Percentiles rank a stretch among this genome's conserved stretches.
Evolutionary conservation across 2,329 filamentous ascomycete genomes (phyloP).

Genomic region (Aspergillus piperis): DNA sequence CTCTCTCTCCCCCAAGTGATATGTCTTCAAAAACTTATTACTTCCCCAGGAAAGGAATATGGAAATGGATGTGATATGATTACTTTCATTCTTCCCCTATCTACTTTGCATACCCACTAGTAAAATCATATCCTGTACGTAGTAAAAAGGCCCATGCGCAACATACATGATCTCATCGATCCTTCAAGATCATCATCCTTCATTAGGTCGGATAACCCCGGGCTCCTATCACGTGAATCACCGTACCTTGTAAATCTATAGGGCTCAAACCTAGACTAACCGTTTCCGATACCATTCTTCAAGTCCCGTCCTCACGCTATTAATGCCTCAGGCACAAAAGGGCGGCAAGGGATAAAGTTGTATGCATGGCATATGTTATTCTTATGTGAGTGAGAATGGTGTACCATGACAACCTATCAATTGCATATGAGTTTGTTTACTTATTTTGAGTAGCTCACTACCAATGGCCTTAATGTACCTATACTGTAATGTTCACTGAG

Average conservation of each 20-base stretch:
- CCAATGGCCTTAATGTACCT: too few species aligned
- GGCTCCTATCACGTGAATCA: not conserved
- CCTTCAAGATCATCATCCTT: not conserved
- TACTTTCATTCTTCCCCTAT: not conserved
- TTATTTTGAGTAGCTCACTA: too few species aligned
- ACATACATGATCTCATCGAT: not conserved
- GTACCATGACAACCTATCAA: not conserved
- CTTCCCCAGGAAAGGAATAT: slow-evolving; percentile 20
- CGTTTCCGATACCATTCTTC: slow-evolving; percentile 8
- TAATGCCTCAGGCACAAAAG: slow-evolving; percentile 19
- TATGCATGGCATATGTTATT: not conserved
- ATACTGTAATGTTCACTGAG: too few species aligned
- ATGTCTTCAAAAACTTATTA: slow-evolving; percentile 11
- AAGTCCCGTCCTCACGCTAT: not conserved
- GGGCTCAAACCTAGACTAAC: slow-evolving; percentile 25
- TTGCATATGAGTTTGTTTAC: too few species aligned
- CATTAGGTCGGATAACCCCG: not conserved
- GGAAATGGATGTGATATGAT: slow-evolving; percentile 32
- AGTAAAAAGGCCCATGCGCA: not conserved
- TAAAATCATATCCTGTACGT: too few species aligned
- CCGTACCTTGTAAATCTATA: slow-evolving; percentile 1
- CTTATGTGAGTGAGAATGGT: too few species aligned
- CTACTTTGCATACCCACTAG: not conserved
- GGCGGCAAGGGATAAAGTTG: not conserved
- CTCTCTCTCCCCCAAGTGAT: slow-evolving; percentile 23